These are phyloP conservation scores for Aspergillus flavus DNA, from an alignment of 2,329 filamentous ascomycete genomes.

Conservation along the genomic window DNA sequence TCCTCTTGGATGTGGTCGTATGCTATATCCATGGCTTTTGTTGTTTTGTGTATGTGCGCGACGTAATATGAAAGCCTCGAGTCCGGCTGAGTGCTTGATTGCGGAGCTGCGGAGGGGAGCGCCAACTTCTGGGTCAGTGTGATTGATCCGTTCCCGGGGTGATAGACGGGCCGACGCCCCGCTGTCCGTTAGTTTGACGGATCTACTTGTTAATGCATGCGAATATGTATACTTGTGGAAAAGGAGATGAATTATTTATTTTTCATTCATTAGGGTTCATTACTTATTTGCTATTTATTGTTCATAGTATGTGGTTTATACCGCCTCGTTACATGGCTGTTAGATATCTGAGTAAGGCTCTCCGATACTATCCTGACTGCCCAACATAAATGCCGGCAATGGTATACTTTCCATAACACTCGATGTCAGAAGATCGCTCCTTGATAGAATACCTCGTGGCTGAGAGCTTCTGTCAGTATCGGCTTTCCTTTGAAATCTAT, in stretches of 20 bases:
- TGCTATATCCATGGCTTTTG: conserved; percentile 77
- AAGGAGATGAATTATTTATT: not conserved
- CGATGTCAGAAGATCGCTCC: conserved; percentile 43
- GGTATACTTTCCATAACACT: conserved; percentile 49
- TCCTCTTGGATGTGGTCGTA: conserved; percentile 97
- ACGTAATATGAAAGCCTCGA: conserved; percentile 9
- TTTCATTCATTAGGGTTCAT: not conserved
- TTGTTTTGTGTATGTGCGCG: conserved; percentile 7
- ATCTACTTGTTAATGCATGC: not conserved
- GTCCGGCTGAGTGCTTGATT: conserved; percentile 20
- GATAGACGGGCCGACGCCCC: conserved; percentile 37
- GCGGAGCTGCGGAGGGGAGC: not conserved
- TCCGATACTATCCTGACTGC: conserved; percentile 42
- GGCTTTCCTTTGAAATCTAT: conserved; percentile 23
- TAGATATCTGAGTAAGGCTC: conserved; percentile 37
- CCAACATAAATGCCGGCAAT: conserved; percentile 40
- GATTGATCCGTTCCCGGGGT: conserved; percentile 19
- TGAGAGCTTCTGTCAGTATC: conserved; percentile 16
- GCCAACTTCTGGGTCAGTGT: conserved; percentile 1
- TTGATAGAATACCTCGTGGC: conserved; percentile 30
- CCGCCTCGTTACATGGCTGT: not conserved
- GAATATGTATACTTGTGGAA: not conserved
- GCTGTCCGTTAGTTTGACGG: not conserved
- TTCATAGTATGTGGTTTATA: not conserved
- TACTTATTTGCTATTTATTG: not conserved